phyloP scores from a whole-genome alignment of 768 basidiomycete genomes.

The Stropharia rugosoannulata region DNA sequence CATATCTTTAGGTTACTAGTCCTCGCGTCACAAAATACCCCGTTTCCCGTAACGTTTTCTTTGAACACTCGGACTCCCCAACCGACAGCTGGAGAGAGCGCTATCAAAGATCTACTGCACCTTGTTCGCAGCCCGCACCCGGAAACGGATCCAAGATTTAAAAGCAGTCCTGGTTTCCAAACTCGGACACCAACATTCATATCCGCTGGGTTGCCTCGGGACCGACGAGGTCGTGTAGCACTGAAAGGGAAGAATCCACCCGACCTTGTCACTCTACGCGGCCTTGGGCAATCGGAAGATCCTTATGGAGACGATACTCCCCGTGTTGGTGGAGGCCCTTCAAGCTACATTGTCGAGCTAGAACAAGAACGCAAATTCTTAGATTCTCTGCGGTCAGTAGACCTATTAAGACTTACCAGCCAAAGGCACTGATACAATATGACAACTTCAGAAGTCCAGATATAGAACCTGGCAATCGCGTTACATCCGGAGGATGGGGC shows the following conservation, averaged over 20 bases:
- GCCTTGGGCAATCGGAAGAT: constrained; percentile 39
- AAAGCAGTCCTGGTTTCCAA: constrained; percentile 20
- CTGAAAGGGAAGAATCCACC: constrained; percentile 38
- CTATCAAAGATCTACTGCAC: constrained; percentile 65
- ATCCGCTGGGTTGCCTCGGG: constrained; percentile 71
- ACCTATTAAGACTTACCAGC: background rate
- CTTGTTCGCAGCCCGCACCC: constrained; percentile 56
- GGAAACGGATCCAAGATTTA: constrained; percentile 32
- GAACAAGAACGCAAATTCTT: constrained; percentile 55
- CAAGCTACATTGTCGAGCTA: constrained; percentile 33
- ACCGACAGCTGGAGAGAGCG: constrained; percentile 64
- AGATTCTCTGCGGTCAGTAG: constrained; percentile 46
- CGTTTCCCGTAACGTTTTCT: constrained; percentile 55
- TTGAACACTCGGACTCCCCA: constrained; percentile 56
- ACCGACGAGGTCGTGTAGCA: constrained; percentile 76
- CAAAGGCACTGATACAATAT: background rate
- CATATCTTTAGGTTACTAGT: constrained; percentile 60
- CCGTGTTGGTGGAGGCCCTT: constrained; percentile 28
- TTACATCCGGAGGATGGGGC: constrained; percentile 75
- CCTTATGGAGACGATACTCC: constrained; percentile 55
- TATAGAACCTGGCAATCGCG: constrained; percentile 37
- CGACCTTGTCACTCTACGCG: constrained; percentile 26
- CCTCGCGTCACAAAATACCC: constrained; percentile 67
- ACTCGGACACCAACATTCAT: constrained; percentile 65
- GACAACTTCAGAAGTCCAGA: constrained; percentile 55